phyloP scores from a whole-genome alignment of 1,284 basidiomycete species.

The Pterulicium gracile region DNA sequence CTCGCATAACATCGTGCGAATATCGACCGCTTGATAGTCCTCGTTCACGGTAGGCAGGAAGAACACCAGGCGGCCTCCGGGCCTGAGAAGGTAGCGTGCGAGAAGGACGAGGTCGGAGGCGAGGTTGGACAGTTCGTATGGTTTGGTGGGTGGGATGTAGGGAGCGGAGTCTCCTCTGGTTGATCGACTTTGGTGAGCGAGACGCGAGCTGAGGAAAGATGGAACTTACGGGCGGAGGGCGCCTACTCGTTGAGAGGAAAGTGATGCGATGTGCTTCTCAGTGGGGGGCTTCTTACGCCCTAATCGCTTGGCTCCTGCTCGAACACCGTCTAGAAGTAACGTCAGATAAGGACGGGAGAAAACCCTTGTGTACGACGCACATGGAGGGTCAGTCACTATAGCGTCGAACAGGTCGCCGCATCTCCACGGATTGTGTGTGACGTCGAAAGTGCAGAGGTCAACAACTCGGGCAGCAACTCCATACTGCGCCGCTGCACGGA shows the following conservation, averaged over 20 bases:
- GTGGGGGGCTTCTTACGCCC: constrained; percentile 58
- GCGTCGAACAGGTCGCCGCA: constrained; percentile 87
- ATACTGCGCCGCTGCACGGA: constrained; percentile 80
- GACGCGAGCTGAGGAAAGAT: constrained; percentile 9
- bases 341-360: constrained; percentile 3
- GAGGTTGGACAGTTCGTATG: constrained; percentile 87
- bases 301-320: constrained; percentile 92
- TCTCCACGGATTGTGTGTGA: constrained; percentile 85
- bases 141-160: constrained; percentile 81
- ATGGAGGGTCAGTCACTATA: constrained; percentile 90
- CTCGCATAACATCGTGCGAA: constrained; percentile 62
- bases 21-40: constrained; percentile 80
- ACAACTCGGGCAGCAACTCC: constrained; percentile 67
- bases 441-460: constrained; percentile 84
- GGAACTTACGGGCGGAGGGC: constrained; percentile 29
- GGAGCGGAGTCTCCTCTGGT: constrained; percentile 37
- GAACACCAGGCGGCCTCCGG: constrained; percentile 85
- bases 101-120: constrained; percentile 76
- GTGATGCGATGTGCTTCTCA: constrained; percentile 25
- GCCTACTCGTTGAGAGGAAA: constrained; percentile 25
- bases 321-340: constrained; percentile 87
- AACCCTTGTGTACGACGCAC: constrained; percentile 47
- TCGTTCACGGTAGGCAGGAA: constrained; percentile 91
- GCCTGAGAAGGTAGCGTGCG: constrained; percentile 77
- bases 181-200: neutral